Base-by-base conservation (phyloP, 441 rosid species). In the Sinapis alba region DNA sequence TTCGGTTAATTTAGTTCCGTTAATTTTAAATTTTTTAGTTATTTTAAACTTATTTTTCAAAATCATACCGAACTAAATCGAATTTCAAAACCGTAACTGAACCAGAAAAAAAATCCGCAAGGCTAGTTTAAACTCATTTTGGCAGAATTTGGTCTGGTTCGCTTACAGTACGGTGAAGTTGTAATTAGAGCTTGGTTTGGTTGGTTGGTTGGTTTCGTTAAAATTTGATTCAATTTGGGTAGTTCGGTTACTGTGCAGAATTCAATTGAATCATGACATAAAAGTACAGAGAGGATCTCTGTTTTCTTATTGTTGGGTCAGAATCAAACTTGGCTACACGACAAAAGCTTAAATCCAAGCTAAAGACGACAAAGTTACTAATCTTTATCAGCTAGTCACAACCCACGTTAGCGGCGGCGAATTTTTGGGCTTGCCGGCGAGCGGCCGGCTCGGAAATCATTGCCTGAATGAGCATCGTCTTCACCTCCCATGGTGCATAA, bases 401-500 rank as follows among this genome's bases (percentile, higher is more conserved):
- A 61, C 83, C 93, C 15, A 85, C 71, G 56, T 93, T 93, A 36
- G 95, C 96, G 20, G 71, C 36, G 41, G 84, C 81, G 76, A 93
- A 91, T n/a, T 47, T 68, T 26, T 47, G 56, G 57, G 97, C 91
- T 62, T 81, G 90, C 8, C 65, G 74, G 50, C 84, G 81, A 2
- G 98, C 98, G 1, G 88, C 89, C 19, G 78, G 67, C 78, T 85
- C 79, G 6, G 98, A 89, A 15, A 89, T 86, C 82, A 88, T 50
- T 3, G 89, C 90, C 60, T 89, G 85, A 3, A 93, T 84, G 34
- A 89, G 27, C 83, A 91, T 56, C 2, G 89, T 89, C 90, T 93
- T 93, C 6, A 93, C 98, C 62, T 93, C 86, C 98, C 98, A 94
- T 0, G 94, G 81, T 6, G 89, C 60, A 67, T 81, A 90, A 1